Conservation (phyloP, 768 basidiomycete species). For the Tylopilus vinaceipallidus region DNA sequence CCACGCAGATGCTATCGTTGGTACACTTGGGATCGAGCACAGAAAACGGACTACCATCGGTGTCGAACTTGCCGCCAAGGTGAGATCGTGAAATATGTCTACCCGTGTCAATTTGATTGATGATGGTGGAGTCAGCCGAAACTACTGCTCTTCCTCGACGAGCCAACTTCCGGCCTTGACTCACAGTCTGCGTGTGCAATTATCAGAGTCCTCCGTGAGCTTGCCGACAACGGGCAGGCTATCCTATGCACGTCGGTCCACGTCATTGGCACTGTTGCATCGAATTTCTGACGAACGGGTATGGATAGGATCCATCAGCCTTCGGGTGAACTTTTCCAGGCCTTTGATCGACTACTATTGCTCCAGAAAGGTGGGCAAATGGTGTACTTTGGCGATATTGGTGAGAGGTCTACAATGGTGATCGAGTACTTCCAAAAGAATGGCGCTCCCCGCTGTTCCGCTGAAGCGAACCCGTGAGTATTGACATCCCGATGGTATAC, state of each 20-base stretch:
- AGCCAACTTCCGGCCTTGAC: constrained; percentile 58
- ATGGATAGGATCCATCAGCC: constrained; percentile 31
- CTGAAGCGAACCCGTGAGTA: constrained; percentile 26
- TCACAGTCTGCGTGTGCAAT: constrained; percentile 53
- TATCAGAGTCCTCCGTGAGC: constrained; percentile 45
- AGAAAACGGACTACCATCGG: constrained; percentile 58
- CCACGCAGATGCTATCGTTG: constrained; percentile 62
- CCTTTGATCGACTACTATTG: constrained; percentile 51
- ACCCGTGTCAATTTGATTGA: not conserved
- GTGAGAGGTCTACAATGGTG: constrained; percentile 20
- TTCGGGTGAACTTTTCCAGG: constrained; percentile 49
- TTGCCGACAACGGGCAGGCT: constrained; percentile 53
- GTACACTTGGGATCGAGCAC: constrained; percentile 49
- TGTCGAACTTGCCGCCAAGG: constrained; percentile 59
- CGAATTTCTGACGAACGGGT: not conserved
- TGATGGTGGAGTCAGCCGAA: constrained; percentile 31
- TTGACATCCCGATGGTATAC: not conserved
- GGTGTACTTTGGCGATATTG: constrained; percentile 60
- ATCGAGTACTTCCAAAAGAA: constrained; percentile 25
- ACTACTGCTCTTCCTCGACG: constrained; percentile 56
- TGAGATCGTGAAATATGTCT: constrained; percentile 3
- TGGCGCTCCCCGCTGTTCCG: constrained; percentile 18
- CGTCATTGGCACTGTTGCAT: not conserved
- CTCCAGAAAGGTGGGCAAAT: constrained; percentile 57
- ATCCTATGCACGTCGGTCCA: constrained; percentile 52